Evolutionary conservation across 148 eudicot genomes (phyloP), one percentile per base, ranked within the genome.

Genomic region (Silene latifolia): DNA sequence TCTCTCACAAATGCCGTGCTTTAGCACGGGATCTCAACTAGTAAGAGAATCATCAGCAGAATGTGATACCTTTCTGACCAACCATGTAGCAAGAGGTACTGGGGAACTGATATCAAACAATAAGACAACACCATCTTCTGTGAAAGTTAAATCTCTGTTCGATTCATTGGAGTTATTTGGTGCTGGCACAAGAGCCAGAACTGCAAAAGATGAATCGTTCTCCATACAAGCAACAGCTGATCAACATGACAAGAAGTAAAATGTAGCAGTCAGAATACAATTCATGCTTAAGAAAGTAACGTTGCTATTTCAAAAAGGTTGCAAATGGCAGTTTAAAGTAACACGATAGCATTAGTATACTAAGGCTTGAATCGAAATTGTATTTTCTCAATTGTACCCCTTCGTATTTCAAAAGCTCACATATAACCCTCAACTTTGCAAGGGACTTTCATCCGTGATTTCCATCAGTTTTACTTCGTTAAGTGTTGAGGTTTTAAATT

Each of bases 41-140:
- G n/a, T n/a, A 57, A 51, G 3, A 47, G 9, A 72, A 77, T 42
- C 32, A 23, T 51, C 8, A 21, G 53, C 19, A 68, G 68, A 54
- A 21, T 53, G 64, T 13, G 75, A 56, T 88, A 92, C 98, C 96
- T 95, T 88, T 66, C 77, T 86, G 56, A 88, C 98, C 74, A 83
- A 84, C 97, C 98, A 95, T 17, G 88, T 77, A 69, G 87, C 86
- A 47, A 83, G 79, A 69, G 98, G 97, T 63, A 88, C 86, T 17
- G 93, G 91, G 59, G 81, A 76, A 67, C 69, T 80, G 59, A 77
- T 85, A 73, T 85, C 86, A 84, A 95, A 95, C 61, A 95, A 57
- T 72, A 92, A 78, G 66, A 95, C 87, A 19, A 79, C 75, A 15
- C 96, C 98, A 74, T 88, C 84, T 62, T 68, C 73, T 39, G 69